These are phyloP conservation scores for Logfia minima DNA, from an alignment of 129 eudicot species.

Conservation along the genomic window DNA sequence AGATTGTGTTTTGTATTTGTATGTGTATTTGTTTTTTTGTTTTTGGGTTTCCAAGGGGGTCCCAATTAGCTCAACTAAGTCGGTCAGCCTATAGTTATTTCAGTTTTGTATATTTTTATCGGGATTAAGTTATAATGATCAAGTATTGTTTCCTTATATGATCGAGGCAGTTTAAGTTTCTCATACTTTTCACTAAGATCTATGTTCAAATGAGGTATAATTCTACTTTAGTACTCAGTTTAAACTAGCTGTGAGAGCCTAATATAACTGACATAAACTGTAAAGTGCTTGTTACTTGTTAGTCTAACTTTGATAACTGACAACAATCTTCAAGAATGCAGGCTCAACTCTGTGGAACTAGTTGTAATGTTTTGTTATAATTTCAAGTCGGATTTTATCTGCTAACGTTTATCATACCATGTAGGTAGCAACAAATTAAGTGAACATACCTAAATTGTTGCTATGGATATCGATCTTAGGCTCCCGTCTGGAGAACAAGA, in stretches of 20 bases:
- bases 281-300: background rate
- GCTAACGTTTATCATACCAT: constrained; percentile 11
- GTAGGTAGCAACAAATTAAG: constrained; percentile 36
- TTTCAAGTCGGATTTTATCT: constrained; percentile 1
- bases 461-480: constrained; percentile 92
- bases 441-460: constrained; percentile 21
- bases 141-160: background rate
- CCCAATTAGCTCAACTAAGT: background rate
- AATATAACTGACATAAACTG: background rate
- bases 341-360: background rate
- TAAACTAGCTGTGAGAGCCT: background rate
- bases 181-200: background rate
- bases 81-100: background rate
- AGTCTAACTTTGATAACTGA: background rate
- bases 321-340: background rate
- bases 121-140: background rate
- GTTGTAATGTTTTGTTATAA: background rate
- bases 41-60: background rate
- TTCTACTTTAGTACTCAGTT: background rate
- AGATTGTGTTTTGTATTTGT: background rate
- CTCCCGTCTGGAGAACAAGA: constrained; percentile 89
- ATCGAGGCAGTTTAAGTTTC: background rate
- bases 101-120: background rate
- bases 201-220: background rate
- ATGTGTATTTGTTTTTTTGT: background rate